These are phyloP conservation scores for Flaveria trinervia DNA, from an alignment of 129 eudicot species.

Conservation along the genomic window DNA sequence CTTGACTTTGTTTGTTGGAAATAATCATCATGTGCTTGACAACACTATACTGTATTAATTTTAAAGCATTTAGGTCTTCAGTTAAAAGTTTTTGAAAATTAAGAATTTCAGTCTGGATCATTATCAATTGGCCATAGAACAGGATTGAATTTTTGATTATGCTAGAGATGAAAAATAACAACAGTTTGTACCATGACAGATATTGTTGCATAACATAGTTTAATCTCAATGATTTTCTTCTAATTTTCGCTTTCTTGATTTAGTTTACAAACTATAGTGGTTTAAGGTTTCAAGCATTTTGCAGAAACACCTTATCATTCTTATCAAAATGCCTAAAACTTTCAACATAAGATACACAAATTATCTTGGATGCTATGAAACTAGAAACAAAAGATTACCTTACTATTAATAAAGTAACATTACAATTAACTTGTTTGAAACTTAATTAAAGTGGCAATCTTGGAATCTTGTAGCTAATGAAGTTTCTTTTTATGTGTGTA, in stretches of 20 bases:
- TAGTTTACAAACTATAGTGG: neutral
- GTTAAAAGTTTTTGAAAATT: no score
- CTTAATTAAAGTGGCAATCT: neutral
- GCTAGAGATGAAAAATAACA: no score
- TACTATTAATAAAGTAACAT: neutral
- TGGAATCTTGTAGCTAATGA: conserved; percentile 6
- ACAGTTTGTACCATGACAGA: no score
- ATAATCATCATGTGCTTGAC: no score
- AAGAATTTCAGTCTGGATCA: no score
- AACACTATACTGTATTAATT: no score
- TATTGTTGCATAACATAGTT: no score
- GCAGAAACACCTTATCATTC: neutral
- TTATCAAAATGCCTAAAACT: neutral
- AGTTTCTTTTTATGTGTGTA: conserved; percentile 9
- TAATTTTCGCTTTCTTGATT: neutral
- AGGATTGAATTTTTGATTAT: no score
- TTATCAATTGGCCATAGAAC: no score
- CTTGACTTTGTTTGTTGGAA: no score
- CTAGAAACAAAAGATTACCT: neutral
- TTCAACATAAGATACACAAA: neutral
- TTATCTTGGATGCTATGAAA: neutral
- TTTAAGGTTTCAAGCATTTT: neutral
- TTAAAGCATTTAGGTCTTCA: no score
- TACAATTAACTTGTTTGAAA: neutral
- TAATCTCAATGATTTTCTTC: no score